Evolutionary conservation across 179 eudicot genomes (phyloP).

Genomic region (Beta lomatogona): DNA sequence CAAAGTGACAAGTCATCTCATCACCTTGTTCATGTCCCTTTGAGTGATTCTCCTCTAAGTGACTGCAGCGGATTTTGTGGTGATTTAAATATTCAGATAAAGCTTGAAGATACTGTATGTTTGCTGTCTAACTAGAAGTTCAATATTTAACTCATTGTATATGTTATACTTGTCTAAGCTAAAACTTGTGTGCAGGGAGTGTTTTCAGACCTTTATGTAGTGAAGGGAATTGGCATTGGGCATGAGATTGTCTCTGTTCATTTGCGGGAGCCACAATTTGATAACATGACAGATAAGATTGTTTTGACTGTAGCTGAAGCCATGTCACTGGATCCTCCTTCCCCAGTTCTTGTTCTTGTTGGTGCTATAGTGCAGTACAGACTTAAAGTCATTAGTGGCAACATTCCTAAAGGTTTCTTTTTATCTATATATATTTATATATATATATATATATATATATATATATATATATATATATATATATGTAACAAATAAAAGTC

Average conservation of each 20-base stretch:
- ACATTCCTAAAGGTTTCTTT: conserved; percentile 65
- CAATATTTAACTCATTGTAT: background rate
- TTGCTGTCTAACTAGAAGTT: conserved; percentile 19
- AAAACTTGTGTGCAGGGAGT: conserved; percentile 56
- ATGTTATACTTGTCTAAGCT: conserved; percentile 14
- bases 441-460: no score
- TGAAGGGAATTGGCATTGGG: conserved; percentile 85
- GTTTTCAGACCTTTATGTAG: conserved; percentile 76
- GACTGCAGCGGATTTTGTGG: conserved; percentile 93
- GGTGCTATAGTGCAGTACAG: conserved; percentile 72
- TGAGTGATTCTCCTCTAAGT: conserved; percentile 82
- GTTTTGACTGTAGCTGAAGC: conserved; percentile 93
- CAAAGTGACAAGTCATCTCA: conserved; percentile 57
- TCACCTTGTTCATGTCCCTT: conserved; percentile 84
- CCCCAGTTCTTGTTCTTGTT: conserved; percentile 84
- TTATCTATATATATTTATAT: no score
- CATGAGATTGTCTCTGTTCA: conserved; percentile 81
- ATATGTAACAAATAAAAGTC: no score
- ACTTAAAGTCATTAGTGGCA: conserved; percentile 75
- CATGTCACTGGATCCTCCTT: conserved; percentile 89
- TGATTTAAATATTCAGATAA: conserved; percentile 77
- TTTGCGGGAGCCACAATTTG: conserved; percentile 65
- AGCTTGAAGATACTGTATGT: conserved; percentile 80
- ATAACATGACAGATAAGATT: conserved; percentile 64
- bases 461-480: no score